Percentiles rank a stretch among this genome's conserved stretches.
These are phyloP conservation scores for Parasitella parasitica DNA, from an alignment of 371 early-diverging fungal genomes.

Conservation along the genomic window DNA sequence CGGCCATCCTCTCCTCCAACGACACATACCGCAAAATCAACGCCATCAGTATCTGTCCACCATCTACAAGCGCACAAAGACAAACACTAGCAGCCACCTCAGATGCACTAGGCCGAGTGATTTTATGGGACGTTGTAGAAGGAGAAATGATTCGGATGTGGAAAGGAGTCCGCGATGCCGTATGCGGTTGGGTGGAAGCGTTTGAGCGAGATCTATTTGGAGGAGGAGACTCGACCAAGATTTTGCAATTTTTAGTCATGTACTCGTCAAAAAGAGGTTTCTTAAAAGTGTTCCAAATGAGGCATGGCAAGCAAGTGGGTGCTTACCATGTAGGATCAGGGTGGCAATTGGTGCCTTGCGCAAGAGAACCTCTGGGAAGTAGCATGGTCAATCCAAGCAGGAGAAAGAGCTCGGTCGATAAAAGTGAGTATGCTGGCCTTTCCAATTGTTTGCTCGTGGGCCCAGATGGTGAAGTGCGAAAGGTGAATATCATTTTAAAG, in stretches of 20 bases:
- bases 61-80: slow-evolving; percentile 43
- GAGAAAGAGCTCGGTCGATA: slow-evolving; percentile 4
- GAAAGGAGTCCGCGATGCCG: slow-evolving; percentile 68
- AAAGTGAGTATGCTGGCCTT: slow-evolving; percentile 34
- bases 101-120: slow-evolving; percentile 65
- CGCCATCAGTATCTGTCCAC: slow-evolving; percentile 47
- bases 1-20: slow-evolving; percentile 40
- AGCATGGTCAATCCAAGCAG: slow-evolving; percentile 40
- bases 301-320: slow-evolving; percentile 63
- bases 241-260: slow-evolving; percentile 56
- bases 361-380: slow-evolving; percentile 41
- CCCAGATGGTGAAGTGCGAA: slow-evolving; percentile 57
- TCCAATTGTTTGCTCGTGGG: slow-evolving; percentile 57
- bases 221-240: slow-evolving; percentile 9
- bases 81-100: slow-evolving; percentile 59
- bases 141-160: slow-evolving; percentile 67
- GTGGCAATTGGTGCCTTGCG: slow-evolving; percentile 52
- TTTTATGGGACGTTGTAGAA: slow-evolving; percentile 55
- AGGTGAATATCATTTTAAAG: slow-evolving; percentile 28
- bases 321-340: slow-evolving; percentile 59
- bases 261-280: slow-evolving; percentile 61
- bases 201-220: slow-evolving; percentile 26
- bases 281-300: slow-evolving; percentile 58
- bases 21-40: slow-evolving; percentile 54
- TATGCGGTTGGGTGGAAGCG: slow-evolving; percentile 63